phyloP scores from a whole-genome alignment of 2,329 filamentous ascomycete species.

The Penicillium italicum region DNA sequence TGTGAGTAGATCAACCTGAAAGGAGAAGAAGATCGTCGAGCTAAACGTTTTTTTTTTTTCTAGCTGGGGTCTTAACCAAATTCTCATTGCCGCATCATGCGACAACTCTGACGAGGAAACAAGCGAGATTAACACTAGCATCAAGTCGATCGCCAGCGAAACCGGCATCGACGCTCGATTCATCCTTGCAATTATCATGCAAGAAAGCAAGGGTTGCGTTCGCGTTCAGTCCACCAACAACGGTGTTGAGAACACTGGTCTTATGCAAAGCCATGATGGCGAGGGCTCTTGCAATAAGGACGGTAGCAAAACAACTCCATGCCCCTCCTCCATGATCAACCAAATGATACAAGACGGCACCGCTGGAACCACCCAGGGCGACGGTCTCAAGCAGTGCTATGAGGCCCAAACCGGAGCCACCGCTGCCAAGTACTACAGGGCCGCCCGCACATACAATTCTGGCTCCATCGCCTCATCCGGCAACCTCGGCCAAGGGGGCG shows the following conservation, averaged over 20 bases:
- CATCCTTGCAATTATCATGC: slow-evolving; percentile 46
- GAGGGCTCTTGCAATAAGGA: slow-evolving; percentile 36
- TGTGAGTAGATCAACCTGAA: slow-evolving; percentile 20
- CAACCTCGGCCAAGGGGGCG: slow-evolving; percentile 31
- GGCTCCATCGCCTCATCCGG: slow-evolving; percentile 32
- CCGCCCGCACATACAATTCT: slow-evolving; percentile 44
- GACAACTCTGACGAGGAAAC: slow-evolving; percentile 32
- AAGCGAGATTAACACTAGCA: slow-evolving; percentile 30
- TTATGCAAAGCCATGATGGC: slow-evolving; percentile 33
- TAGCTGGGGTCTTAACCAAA: slow-evolving; percentile 18
- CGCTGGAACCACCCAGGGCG: slow-evolving; percentile 33
- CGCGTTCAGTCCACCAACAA: slow-evolving; percentile 42
- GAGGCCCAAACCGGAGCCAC: slow-evolving; percentile 25
- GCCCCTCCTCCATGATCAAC: slow-evolving; percentile 27
- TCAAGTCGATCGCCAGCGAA: slow-evolving; percentile 32
- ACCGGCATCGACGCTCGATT: slow-evolving; percentile 40
- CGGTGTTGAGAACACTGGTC: slow-evolving; percentile 44
- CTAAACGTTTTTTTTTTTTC: slow-evolving; percentile 9
- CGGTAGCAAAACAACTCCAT: slow-evolving; percentile 22
- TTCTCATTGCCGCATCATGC: slow-evolving; percentile 4
- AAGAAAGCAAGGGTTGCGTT: slow-evolving; percentile 47
- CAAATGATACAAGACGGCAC: slow-evolving; percentile 42
- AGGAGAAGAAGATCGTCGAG: slow-evolving; percentile 14
- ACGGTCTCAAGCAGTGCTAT: slow-evolving; percentile 36
- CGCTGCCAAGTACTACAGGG: slow-evolving; percentile 29